Evolutionary conservation across 306 rosid genomes (phyloP).

Genomic region (Vachellia pachyceras): DNA sequence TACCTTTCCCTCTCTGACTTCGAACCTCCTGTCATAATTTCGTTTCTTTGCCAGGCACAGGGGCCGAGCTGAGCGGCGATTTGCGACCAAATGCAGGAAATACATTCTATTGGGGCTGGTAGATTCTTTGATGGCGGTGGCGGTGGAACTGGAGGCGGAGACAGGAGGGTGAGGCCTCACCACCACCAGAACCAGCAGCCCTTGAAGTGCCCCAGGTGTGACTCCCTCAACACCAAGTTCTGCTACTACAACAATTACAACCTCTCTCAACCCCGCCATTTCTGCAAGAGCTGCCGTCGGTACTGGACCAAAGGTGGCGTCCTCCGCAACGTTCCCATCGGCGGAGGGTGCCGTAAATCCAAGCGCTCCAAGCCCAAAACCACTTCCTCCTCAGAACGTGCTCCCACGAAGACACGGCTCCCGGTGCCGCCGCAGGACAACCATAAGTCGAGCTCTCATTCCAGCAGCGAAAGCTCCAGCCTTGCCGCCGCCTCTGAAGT

Average conservation of each 20-base stretch:
- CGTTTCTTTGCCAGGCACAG: not conserved
- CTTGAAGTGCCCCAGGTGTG: conserved; percentile 89
- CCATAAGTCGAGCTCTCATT: conserved; percentile 69
- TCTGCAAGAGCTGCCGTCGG: conserved; percentile 95
- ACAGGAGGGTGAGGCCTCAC: conserved; percentile 64
- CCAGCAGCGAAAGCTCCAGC: conserved; percentile 93
- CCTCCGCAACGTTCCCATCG: conserved; percentile 98
- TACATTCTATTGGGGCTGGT: conserved; percentile 66
- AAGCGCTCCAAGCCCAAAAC: conserved; percentile 68
- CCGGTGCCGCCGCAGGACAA: conserved; percentile 36
- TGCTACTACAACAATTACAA: conserved; percentile 97
- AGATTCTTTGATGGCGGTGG: conserved; percentile 61
- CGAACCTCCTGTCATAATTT: not conserved
- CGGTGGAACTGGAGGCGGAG: conserved; percentile 51
- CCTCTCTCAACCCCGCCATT: conserved; percentile 98
- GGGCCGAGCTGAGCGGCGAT: too few species aligned
- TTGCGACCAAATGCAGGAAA: conserved; percentile 74
- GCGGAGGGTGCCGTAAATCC: conserved; percentile 93
- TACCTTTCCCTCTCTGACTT: not conserved
- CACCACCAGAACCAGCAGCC: conserved; percentile 63
- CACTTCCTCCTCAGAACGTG: conserved; percentile 33
- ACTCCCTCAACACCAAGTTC: conserved; percentile 92
- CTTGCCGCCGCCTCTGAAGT: conserved; percentile 69
- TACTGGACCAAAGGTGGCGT: conserved; percentile 99
- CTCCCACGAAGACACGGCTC: not conserved